Base-by-base conservation (phyloP, 1,139 yeast species). In the Lodderomyces beijingensis region DNA sequence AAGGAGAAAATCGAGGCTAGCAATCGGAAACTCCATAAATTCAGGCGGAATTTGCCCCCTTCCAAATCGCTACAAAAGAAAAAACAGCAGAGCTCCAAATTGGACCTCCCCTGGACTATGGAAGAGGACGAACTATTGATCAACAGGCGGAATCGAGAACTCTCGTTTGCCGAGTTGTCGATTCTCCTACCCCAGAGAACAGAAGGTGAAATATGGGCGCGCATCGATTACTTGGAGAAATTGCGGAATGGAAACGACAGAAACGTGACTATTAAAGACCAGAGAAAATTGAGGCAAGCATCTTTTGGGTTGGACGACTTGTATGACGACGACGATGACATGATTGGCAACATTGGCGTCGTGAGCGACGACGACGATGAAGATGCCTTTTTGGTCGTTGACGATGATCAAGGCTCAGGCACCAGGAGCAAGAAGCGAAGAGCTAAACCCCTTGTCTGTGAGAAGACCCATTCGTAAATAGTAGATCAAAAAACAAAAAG, bases 41-140 rank as follows among this genome's bases (percentile, higher is more conserved):
- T 36, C 13, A 32, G 34, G 28, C 28, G 37, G 18, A 36, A 22
- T 28, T 14, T 31, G 22, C 38, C 43, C 12, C 8, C 25, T 23
- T 9, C 25, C 8, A 23, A 23, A 4, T 27, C 33, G 4, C 16
- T 21, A 10, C 12, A 16, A 3, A 37, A 27, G 23, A 16, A 30
- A n/a, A 46, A 41, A 27, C 23, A 34, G 15, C 40, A 45, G 28
- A 34, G 35, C 10, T n/a, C 65, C 1, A 53, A 59, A 12, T 55
- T 67, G 37, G 61, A 64, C 34, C 54, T 68, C 31, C 74, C 74
- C 1, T 68, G 74, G 74, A 51, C 72, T 1, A 73, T 74, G 57
- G 95, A 85, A 44, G 95, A 87, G 55, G 91, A 83, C 49, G 78
- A 82, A 39, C 59, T 87, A 35, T 53, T 82, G 27, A 63, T 74